Percentiles rank a stretch among this genome's conserved stretches.
phyloP scores from a whole-genome alignment of 140 eudicot species.

The Artemisia princeps region DNA sequence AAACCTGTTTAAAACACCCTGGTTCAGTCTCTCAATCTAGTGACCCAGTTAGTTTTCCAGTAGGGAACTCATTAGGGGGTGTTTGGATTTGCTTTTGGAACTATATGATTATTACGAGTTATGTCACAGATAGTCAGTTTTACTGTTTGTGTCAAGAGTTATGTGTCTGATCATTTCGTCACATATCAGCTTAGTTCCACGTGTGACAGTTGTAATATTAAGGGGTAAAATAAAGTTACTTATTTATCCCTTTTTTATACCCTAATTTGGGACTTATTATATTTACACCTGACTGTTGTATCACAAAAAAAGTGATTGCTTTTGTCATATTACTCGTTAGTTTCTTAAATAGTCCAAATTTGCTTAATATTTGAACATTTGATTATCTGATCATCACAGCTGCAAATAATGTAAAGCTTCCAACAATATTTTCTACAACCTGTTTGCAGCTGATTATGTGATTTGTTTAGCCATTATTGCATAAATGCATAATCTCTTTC shows the following conservation, averaged over 20 bases:
- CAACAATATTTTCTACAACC: not conserved
- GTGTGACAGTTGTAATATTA: not conserved
- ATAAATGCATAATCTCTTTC: too few species aligned
- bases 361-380: not conserved
- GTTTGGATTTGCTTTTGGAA: not conserved
- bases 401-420: not conserved
- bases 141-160: too few species aligned
- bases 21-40: not conserved
- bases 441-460: not conserved
- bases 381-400: not conserved
- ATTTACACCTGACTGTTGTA: not conserved
- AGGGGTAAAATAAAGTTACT: not conserved
- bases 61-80: not conserved
- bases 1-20: not conserved
- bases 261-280: not conserved
- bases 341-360: not conserved
- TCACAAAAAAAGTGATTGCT: not conserved
- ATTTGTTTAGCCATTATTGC: too few species aligned
- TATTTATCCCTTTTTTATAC: not conserved
- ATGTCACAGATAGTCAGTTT: not conserved
- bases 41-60: not conserved
- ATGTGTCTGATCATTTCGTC: not conserved
- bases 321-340: not conserved
- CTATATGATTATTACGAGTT: not conserved
- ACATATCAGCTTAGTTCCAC: not conserved